These are phyloP conservation scores for Zostera marina DNA, from an alignment of 116 monocot genomes.

Conservation along the genomic window DNA sequence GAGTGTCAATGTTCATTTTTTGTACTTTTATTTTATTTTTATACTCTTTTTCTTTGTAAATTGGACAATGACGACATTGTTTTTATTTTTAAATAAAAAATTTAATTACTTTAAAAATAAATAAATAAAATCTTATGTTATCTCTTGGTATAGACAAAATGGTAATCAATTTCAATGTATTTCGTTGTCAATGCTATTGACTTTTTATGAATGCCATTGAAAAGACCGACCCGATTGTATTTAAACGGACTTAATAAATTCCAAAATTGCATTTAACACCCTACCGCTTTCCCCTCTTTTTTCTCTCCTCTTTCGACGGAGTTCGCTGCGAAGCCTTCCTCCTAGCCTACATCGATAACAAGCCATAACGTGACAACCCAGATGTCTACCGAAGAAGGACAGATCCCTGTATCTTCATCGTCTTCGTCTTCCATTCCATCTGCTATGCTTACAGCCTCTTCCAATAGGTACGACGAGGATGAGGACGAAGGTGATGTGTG, in stretches of 20 bases:
- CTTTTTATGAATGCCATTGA: no score
- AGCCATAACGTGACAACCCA: not conserved
- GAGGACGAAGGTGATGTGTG: slow-evolving; percentile 98
- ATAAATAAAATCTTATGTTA: no score
- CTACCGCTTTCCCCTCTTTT: not conserved
- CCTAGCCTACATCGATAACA: not conserved
- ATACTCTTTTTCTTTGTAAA: no score
- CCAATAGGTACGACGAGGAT: slow-evolving; percentile 38
- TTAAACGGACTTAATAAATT: not conserved
- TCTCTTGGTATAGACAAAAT: no score
- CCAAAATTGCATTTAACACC: not conserved
- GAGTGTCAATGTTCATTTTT: no score
- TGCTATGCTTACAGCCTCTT: not conserved
- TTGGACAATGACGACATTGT: no score
- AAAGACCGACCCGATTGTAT: not conserved
- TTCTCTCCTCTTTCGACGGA: slow-evolving; percentile 5
- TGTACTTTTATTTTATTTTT: no score
- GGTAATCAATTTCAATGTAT: no score
- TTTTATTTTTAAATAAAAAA: no score
- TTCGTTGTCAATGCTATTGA: no score
- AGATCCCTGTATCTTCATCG: not conserved
- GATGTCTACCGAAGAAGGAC: not conserved
- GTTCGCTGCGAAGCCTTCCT: slow-evolving; percentile 10
- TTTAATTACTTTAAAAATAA: no score
- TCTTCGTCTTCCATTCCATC: not conserved